Base-by-base conservation (phyloP, 257 asterid species). In the Echites panduratus region DNA sequence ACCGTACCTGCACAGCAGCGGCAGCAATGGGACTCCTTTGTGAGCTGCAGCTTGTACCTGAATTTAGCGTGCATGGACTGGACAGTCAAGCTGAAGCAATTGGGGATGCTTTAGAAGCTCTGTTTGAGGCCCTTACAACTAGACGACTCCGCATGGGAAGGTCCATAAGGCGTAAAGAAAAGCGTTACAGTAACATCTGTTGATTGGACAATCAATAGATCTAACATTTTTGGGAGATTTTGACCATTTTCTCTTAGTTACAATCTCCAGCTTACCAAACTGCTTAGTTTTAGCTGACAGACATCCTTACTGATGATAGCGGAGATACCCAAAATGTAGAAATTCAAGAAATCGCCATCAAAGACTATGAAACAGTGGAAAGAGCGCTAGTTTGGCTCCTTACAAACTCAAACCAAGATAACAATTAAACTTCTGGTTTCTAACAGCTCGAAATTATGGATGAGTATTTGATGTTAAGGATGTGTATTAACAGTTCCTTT, bases 1-100 rank as follows among this genome's bases (percentile, higher is more conserved):
- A 94, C 71, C 92, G 96, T n/a, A 94, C 97, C 0, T 94, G 98
- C 75, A 94, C 96, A 56, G 96, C 98, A 56, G 97, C 93, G n/a
- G 98, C 97, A 62, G 98, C 98, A 32, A 80, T 85, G 14, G 87
- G 97, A 47, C 95, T 95, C 70, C 94, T 95, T 17, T 63, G 76
- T 10, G 99, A 95, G 81, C 96, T 95, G 64, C 90, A 87, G 0
- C 92, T 71, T 63, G 72, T 89, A 73, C 86, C 87, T 19, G 89
- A 84, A 63, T 84, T 88, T 45, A 76, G 85, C 66, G 80, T 82
- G 4, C 78, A 76, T n/a, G 89, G 83, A 17, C 73, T 91, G 82
- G 90, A 83, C 66, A 82, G 79, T 38, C 93, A 87, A 74, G 91
- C 95, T 5, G 87, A 87, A 62, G 91, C 93, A 1, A 43, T 91